These are phyloP conservation scores for Pythium grandisporangium DNA, from an alignment of 352 stramenopile genomes.

Conservation along the genomic window DNA sequence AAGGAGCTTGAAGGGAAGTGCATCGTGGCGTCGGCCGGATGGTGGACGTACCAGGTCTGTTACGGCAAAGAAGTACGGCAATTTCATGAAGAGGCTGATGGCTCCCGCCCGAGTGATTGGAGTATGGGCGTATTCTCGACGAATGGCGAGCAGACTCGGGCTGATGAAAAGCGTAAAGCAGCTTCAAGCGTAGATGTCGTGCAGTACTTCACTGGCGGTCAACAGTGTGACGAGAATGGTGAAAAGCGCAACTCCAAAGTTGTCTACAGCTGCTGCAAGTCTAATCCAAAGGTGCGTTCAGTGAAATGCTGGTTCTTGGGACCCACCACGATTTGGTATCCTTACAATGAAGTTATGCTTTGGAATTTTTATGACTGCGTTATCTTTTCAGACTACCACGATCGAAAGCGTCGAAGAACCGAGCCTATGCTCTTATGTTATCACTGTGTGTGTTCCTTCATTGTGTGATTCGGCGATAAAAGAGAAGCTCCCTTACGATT, in stretches of 20 bases:
- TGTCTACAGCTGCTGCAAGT: constrained; percentile 72
- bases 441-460: constrained; percentile 69
- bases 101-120: constrained; percentile 65
- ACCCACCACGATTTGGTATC: too few species aligned
- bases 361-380: too few species aligned
- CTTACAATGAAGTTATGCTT: too few species aligned
- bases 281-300: constrained; percentile 27
- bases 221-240: constrained; percentile 80
- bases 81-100: constrained; percentile 71
- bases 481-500: constrained; percentile 16
- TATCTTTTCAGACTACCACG: constrained; percentile 16
- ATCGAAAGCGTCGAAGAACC: constrained; percentile 80
- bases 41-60: constrained; percentile 84
- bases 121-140: constrained; percentile 73
- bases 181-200: constrained; percentile 35
- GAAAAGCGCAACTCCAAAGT: constrained; percentile 64
- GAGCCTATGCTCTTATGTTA: constrained; percentile 69
- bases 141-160: too few species aligned
- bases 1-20: constrained; percentile 45
- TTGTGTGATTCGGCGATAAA: constrained; percentile 38
- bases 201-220: constrained; percentile 65
- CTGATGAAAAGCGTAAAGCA: constrained; percentile 13
- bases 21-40: constrained; percentile 45
- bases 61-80: constrained; percentile 76
- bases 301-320: too few species aligned